phyloP scores from a whole-genome alignment of 352 stramenopile genomes.

The Globisporangium cederbergense region DNA sequence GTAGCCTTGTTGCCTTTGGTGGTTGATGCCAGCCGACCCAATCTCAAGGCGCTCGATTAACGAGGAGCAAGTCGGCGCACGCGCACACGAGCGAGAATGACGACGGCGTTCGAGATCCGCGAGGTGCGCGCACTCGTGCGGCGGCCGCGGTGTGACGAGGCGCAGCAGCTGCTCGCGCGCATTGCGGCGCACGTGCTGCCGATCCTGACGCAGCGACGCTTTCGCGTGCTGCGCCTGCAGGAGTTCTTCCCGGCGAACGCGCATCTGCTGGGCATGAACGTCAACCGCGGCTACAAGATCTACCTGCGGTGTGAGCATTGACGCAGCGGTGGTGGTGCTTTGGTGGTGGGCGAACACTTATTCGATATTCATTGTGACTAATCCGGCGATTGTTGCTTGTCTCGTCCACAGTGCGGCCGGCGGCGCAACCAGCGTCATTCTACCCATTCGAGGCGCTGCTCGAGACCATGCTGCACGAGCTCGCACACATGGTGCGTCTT shows the following conservation, averaged over 20 bases:
- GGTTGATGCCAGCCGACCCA: background rate
- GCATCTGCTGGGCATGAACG: slow-evolving; percentile 72
- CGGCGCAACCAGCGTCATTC: slow-evolving; percentile 23
- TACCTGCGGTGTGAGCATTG: slow-evolving; percentile 47
- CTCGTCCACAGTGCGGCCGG: slow-evolving; percentile 34
- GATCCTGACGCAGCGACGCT: slow-evolving; percentile 49
- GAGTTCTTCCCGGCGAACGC: slow-evolving; percentile 71
- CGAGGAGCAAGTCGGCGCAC: background rate
- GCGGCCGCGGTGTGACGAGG: slow-evolving; percentile 26
- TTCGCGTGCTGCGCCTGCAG: slow-evolving; percentile 46
- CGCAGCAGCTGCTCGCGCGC: slow-evolving; percentile 44
- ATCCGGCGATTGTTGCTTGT: background rate
- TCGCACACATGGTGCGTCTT: slow-evolving; percentile 55
- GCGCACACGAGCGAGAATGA: background rate
- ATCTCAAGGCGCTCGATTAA: too few relatives aligned
- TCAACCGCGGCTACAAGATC: slow-evolving; percentile 69
- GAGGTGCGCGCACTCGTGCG: slow-evolving; percentile 42
- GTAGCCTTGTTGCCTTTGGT: too few relatives aligned
- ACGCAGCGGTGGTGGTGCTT: background rate
- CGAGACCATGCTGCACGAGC: slow-evolving; percentile 71
- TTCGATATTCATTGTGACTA: background rate
- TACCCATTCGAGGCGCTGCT: slow-evolving; percentile 58
- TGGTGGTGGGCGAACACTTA: background rate
- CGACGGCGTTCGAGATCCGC: slow-evolving; percentile 24
- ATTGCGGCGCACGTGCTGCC: slow-evolving; percentile 50